These are phyloP conservation scores for Hymenoscyphus fructigenus DNA, from an alignment of 2,329 filamentous ascomycete species.

Conservation along the genomic window DNA sequence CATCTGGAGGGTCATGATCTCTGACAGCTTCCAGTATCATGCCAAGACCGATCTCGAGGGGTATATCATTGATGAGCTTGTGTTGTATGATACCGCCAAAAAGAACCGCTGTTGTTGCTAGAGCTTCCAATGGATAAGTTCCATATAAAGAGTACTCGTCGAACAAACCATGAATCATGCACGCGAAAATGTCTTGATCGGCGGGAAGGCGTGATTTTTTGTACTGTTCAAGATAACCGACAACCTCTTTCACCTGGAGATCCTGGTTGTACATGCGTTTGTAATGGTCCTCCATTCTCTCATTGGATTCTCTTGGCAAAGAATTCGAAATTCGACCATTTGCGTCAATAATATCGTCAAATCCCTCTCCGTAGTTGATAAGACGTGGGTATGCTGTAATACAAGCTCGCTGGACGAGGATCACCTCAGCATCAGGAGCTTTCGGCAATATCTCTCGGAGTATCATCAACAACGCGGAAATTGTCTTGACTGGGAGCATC, in stretches of 20 bases:
- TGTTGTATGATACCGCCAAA: slow-evolving; percentile 97
- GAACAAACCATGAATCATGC: slow-evolving; percentile 97
- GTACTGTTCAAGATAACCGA: slow-evolving; percentile 80
- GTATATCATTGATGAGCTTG: slow-evolving; percentile 84
- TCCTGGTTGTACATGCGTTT: slow-evolving; percentile 97
- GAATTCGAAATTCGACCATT: slow-evolving; percentile 82
- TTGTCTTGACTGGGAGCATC: slow-evolving; percentile 80
- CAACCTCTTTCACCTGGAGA: slow-evolving; percentile 79
- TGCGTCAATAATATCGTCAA: slow-evolving; percentile 84
- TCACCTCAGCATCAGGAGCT: slow-evolving; percentile 64
- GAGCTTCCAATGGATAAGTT: slow-evolving; percentile 92
- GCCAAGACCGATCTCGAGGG: slow-evolving; percentile 87
- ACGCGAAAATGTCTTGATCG: slow-evolving; percentile 94
- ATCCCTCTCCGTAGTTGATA: slow-evolving; percentile 94
- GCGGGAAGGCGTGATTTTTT: slow-evolving; percentile 81
- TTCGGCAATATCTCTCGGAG: slow-evolving; percentile 68
- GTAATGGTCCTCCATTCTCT: slow-evolving; percentile 95
- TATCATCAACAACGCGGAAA: slow-evolving; percentile 76
- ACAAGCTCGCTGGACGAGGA: slow-evolving; percentile 79
- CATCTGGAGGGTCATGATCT: slow-evolving; percentile 70
- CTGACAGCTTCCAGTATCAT: slow-evolving; percentile 98
- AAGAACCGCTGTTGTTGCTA: slow-evolving; percentile 92
- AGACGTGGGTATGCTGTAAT: slow-evolving; percentile 90
- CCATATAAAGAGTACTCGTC: slow-evolving; percentile 96
- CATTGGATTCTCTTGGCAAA: slow-evolving; percentile 75